A percentile compares a stretch with the other conserved stretches of the same genome.
Conservation (phyloP, 139 green algal species). For the Zygnema cylindricum region DNA sequence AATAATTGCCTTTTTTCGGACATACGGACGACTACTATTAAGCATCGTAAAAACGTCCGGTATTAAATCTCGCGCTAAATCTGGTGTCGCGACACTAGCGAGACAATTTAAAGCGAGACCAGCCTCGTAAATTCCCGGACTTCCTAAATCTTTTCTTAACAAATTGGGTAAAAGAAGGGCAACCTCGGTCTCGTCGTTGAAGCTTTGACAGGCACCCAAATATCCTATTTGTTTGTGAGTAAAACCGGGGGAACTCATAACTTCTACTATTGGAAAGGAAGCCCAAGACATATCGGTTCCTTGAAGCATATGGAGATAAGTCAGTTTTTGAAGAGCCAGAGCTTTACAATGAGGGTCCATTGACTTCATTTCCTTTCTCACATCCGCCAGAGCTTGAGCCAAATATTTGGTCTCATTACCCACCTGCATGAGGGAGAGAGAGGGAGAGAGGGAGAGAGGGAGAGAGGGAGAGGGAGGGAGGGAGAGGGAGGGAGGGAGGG, state of each 20-base stretch:
- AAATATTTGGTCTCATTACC: conserved; percentile 18
- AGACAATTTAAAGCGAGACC: conserved; percentile 64
- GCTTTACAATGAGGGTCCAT: conserved; percentile 60
- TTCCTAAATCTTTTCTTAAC: conserved; percentile 67
- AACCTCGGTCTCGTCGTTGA: conserved; percentile 64
- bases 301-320: conserved; percentile 66
- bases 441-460: too few relatives aligned
- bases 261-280: conserved; percentile 66
- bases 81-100: conserved; percentile 61
- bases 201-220: conserved; percentile 60
- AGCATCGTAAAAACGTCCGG: conserved; percentile 65
- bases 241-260: conserved; percentile 33
- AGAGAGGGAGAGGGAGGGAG: too few relatives aligned
- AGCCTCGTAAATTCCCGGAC: conserved; percentile 49
- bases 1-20: conserved; percentile 33
- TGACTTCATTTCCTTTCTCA: conserved; percentile 50
- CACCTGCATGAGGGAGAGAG: not conserved
- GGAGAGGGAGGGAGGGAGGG: too few relatives aligned
- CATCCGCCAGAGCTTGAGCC: conserved; percentile 40
- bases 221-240: conserved; percentile 63
- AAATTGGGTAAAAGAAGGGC: conserved; percentile 66
- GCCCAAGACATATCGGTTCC: conserved; percentile 64
- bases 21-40: conserved; percentile 26
- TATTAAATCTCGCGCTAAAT: conserved; percentile 65
- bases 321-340: conserved; percentile 65